These are phyloP conservation scores for Myxozyma udenii DNA, from an alignment of 805 yeast species.

Conservation along the genomic window DNA sequence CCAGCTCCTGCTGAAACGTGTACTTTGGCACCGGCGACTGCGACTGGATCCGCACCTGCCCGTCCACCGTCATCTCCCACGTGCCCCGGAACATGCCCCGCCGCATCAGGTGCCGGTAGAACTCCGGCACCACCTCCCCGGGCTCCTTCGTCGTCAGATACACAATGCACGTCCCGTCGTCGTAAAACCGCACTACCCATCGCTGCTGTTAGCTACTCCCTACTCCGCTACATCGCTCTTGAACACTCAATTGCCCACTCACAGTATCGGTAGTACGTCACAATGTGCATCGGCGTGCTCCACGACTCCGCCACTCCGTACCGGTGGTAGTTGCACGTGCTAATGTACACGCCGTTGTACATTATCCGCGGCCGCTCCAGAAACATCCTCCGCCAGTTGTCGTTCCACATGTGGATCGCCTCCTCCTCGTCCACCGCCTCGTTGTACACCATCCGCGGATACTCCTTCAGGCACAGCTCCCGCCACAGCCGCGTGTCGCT, in stretches of 20 bases:
- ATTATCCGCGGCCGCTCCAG: conserved; percentile 70
- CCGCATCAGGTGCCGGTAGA: conserved; percentile 37
- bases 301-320: conserved; percentile 73
- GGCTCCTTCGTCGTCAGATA: conserved; percentile 75
- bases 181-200: conserved; percentile 57
- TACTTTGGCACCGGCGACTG: conserved; percentile 29
- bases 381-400: conserved; percentile 51
- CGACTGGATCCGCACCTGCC: conserved; percentile 22
- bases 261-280: conserved; percentile 79
- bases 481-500: conserved; percentile 32
- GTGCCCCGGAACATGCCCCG: conserved; percentile 27
- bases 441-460: conserved; percentile 30
- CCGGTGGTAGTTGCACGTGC: conserved; percentile 77
- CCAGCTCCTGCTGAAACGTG: conserved; percentile 25
- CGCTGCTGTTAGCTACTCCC: background rate
- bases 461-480: conserved; percentile 32
- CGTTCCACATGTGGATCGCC: conserved; percentile 16
- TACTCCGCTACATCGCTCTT: background rate
- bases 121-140: conserved; percentile 54
- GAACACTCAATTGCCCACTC: background rate
- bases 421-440: conserved; percentile 26
- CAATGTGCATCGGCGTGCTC: conserved; percentile 73
- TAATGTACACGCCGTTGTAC: conserved; percentile 78
- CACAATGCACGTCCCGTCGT: conserved; percentile 71
- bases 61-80: conserved; percentile 26